Evolutionary conservation across 2,329 filamentous ascomycete species (phyloP).

Genomic region (Graphilbum ipis-grandicollis): DNA sequence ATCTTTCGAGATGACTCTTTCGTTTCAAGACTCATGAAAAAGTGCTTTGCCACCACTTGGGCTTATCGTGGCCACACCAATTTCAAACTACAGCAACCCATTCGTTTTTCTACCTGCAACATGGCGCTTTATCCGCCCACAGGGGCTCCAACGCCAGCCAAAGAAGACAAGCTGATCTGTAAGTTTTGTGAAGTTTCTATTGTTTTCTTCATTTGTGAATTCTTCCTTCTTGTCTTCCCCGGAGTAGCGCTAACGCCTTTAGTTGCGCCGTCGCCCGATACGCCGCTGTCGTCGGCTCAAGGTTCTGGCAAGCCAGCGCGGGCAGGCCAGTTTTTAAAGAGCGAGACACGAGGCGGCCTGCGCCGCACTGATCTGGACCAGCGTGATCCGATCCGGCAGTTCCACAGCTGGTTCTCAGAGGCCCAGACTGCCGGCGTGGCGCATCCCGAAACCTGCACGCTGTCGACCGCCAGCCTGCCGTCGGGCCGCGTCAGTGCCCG

Average conservation of each 20-base stretch:
- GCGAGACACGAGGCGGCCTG: constrained; percentile 33
- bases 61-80: no score
- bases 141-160: constrained; percentile 1
- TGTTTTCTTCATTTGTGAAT: no score
- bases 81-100: background rate
- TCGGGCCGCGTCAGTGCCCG: constrained; percentile 72
- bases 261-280: constrained; percentile 10
- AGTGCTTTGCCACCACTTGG: no score
- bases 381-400: constrained; percentile 58
- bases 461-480: constrained; percentile 72
- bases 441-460: constrained; percentile 75
- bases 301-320: constrained; percentile 22
- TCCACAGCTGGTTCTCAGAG: constrained; percentile 73
- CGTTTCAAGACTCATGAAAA: no score
- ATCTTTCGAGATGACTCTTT: no score
- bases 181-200: background rate
- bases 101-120: background rate
- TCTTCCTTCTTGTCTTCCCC: background rate
- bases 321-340: constrained; percentile 58
- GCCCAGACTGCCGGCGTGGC: constrained; percentile 40
- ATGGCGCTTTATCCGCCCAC: constrained; percentile 7
- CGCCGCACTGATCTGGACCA: constrained; percentile 40
- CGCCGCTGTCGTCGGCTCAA: background rate
- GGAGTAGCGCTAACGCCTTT: background rate
- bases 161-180: constrained; percentile 8